Evolutionary conservation across 1,284 basidiomycete species (phyloP), one percentile per base, ranked within the genome.

Genomic region (Somion occarium): DNA sequence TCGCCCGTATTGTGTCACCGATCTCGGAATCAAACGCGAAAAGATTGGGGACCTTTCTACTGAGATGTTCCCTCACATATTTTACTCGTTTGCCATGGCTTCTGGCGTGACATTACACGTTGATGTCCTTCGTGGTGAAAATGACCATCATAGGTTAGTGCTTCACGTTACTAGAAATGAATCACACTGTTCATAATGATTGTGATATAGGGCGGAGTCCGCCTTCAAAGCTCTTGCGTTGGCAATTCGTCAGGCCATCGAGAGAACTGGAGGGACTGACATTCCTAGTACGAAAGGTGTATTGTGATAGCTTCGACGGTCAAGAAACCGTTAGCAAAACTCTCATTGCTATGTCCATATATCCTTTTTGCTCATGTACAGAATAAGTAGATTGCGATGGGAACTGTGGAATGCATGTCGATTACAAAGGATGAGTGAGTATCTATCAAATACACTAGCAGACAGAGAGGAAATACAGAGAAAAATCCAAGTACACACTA

Each of bases 261-360:
- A 93, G 62, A 77, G 79, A 57, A 99, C 96, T 1, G 95, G 95
- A 4, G 82, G 88, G 13, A 79, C 85, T 61, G 97, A 99, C 57
- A 86, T 99, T 19, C 97, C 97, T 2, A 96, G 92, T 65, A 99
- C 97, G 5, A 99, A 99, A 71, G 97, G 96, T 55, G 92, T 97
- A 2, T 73, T 97, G 46, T 82, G 61, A 64, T n/a, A n/a, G n/a
- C n/a, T n/a, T n/a, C n/a, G n/a, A n/a, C n/a, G n/a, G n/a, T n/a
- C n/a, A n/a, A n/a, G n/a, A n/a, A n/a, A n/a, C n/a, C n/a, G n/a
- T n/a, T n/a, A n/a, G n/a, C n/a, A n/a, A n/a, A n/a, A n/a, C n/a
- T n/a, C n/a, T n/a, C n/a, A n/a, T n/a, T n/a, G n/a, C n/a, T n/a
- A n/a, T n/a, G n/a, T n/a, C n/a, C n/a, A n/a, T n/a, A n/a, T n/a